phyloP scores from a whole-genome alignment of 1,139 yeast genomes.

The Yamadazyma triangularis region DNA sequence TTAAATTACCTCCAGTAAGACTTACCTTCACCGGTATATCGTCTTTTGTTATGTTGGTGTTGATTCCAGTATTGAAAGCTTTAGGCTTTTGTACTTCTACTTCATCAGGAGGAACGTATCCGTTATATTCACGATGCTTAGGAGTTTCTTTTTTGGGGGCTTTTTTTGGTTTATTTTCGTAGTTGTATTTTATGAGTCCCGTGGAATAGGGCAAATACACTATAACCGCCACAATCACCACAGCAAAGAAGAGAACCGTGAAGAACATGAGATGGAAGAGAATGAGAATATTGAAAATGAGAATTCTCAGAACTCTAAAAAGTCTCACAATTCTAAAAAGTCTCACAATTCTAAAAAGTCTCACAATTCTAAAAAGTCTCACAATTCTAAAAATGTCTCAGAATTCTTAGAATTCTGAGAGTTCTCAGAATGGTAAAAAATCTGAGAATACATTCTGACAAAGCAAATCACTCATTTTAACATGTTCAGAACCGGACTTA shows the following conservation, averaged over 20 bases:
- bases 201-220: constrained; percentile 35
- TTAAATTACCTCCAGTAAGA: constrained; percentile 18
- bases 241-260: constrained; percentile 19
- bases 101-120: constrained; percentile 43
- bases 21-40: constrained; percentile 37
- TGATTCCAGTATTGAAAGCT: constrained; percentile 18
- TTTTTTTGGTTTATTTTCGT: constrained; percentile 5
- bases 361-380: too few species aligned
- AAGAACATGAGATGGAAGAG: too few species aligned
- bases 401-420: too few species aligned
- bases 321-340: too few species aligned
- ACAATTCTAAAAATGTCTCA: too few species aligned
- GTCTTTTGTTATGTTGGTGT: constrained; percentile 29
- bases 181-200: constrained; percentile 27
- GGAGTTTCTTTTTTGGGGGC: constrained; percentile 4
- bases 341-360: too few species aligned
- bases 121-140: constrained; percentile 10
- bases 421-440: too few species aligned
- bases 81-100: constrained; percentile 17
- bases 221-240: constrained; percentile 26
- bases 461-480: too few species aligned
- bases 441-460: too few species aligned
- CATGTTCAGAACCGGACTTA: too few species aligned
- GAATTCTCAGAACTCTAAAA: too few species aligned
- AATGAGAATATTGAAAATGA: too few species aligned